A percentile compares a stretch with the other conserved stretches of the same genome.
phyloP scores from a whole-genome alignment of 192 early-diverging fungal species.

The Anaeromyces robustus region DNA sequence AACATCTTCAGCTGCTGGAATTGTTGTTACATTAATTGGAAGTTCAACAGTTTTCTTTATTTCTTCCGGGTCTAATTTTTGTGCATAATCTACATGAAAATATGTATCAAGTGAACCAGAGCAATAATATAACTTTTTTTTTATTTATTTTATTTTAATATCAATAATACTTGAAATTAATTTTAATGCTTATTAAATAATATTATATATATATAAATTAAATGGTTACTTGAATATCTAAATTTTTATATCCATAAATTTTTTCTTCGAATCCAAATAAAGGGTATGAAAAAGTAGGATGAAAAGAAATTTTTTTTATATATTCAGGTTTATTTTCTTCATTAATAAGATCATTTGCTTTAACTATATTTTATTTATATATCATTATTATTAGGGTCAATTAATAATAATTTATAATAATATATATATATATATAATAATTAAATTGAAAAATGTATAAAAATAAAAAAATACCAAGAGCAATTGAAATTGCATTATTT shows the following conservation, averaged over 20 bases:
- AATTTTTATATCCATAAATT: slow-evolving; percentile 77
- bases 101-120: slow-evolving; percentile 62
- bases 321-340: neutral
- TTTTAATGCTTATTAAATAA: too few species aligned
- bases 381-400: too few species aligned
- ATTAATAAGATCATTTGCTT: neutral
- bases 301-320: neutral
- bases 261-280: slow-evolving; percentile 27
- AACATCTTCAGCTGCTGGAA: slow-evolving; percentile 45
- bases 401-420: too few species aligned
- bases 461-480: neutral
- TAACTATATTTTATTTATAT: neutral
- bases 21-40: slow-evolving; percentile 14
- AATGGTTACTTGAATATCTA: slow-evolving; percentile 39
- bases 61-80: slow-evolving; percentile 25
- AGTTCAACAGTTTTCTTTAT: neutral
- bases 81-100: slow-evolving; percentile 46
- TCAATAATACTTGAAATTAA: too few species aligned
- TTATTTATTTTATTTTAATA: too few species aligned
- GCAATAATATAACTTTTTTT: slow-evolving; percentile 42
- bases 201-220: neutral
- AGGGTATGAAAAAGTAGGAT: neutral
- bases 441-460: too few species aligned
- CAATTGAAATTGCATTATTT: neutral
- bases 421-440: too few species aligned